These are phyloP conservation scores for Trichoderma erinaceum DNA, from an alignment of 495 filamentous ascomycete species.

Conservation along the genomic window DNA sequence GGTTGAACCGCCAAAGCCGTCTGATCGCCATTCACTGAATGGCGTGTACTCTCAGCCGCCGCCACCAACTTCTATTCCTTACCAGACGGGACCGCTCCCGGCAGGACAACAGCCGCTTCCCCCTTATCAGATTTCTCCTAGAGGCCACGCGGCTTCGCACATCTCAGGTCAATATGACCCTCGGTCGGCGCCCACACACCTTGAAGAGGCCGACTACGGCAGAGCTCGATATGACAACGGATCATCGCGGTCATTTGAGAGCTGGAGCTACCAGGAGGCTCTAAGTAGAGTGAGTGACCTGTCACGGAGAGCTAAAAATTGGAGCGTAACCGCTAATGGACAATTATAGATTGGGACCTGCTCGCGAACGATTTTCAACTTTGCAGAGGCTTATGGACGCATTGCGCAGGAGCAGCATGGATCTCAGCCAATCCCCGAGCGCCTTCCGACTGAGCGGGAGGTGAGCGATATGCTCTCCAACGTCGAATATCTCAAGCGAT, in stretches of 20 bases:
- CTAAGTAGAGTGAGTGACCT: conserved; percentile 33
- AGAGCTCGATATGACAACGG: conserved; percentile 35
- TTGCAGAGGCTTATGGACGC: conserved; percentile 41
- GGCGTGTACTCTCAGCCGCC: conserved; percentile 25
- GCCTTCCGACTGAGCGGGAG: conserved; percentile 42
- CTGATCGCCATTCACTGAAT: conserved; percentile 23
- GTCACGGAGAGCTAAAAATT: neutral
- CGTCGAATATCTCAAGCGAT: conserved; percentile 31
- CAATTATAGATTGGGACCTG: conserved; percentile 35
- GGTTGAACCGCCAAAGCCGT: conserved; percentile 13
- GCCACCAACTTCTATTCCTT: conserved; percentile 30
- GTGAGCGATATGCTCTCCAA: conserved; percentile 35
- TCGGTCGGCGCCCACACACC: conserved; percentile 31
- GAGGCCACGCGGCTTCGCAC: conserved; percentile 28
- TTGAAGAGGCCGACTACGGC: conserved; percentile 32
- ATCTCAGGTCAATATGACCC: conserved; percentile 38
- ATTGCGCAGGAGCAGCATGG: conserved; percentile 45
- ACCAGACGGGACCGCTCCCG: conserved; percentile 35
- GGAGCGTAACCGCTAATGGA: conserved; percentile 21
- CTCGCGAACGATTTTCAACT: conserved; percentile 39
- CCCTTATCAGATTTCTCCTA: conserved; percentile 37
- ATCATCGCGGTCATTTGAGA: conserved; percentile 35
- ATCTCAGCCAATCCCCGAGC: conserved; percentile 39
- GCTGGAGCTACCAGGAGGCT: conserved; percentile 37
- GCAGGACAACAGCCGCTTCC: conserved; percentile 37